Percentiles rank a stretch among this genome's conserved stretches.
Conservation (phyloP, 2,329 filamentous ascomycete genomes). For the Cercospora canescens region DNA sequence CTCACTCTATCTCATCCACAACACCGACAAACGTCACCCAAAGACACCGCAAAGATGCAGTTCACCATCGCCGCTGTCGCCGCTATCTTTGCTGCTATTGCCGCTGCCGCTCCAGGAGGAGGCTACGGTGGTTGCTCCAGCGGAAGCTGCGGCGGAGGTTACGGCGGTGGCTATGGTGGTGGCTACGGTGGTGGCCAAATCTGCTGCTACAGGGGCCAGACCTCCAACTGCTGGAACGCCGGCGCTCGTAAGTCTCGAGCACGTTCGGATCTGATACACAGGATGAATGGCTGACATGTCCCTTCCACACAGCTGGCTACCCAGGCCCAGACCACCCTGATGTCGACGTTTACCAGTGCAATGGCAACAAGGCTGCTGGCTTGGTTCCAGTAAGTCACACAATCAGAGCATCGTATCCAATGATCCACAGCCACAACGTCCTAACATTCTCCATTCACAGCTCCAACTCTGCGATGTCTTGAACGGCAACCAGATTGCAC, state of each 20-base stretch:
- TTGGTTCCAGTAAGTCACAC: not conserved
- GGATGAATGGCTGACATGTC: not conserved
- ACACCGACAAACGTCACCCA: not conserved
- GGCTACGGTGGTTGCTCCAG: not conserved
- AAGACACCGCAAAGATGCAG: slow-evolving; percentile 9
- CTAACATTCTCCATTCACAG: not conserved
- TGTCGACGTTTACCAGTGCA: not conserved
- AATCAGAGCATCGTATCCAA: not conserved
- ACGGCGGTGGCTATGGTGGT: not conserved
- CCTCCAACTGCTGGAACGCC: not conserved
- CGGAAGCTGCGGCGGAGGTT: not conserved
- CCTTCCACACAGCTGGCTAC: not conserved
- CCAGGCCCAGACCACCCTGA: not conserved
- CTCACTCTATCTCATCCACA: not conserved
- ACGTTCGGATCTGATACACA: too few relatives aligned
- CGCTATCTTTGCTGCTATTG: slow-evolving; percentile 6
- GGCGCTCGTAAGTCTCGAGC: not conserved
- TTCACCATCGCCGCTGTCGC: slow-evolving; percentile 8
- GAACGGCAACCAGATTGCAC: not conserved
- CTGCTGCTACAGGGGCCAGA: not conserved
- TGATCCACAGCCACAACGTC: too few relatives aligned
- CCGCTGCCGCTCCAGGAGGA: slow-evolving; percentile 4
- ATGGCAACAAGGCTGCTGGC: not conserved
- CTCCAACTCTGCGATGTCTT: not conserved
- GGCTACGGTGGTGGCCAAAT: not conserved